phyloP scores from a whole-genome alignment of 192 early-diverging fungal genomes.

The Cladochytrium replicatum region DNA sequence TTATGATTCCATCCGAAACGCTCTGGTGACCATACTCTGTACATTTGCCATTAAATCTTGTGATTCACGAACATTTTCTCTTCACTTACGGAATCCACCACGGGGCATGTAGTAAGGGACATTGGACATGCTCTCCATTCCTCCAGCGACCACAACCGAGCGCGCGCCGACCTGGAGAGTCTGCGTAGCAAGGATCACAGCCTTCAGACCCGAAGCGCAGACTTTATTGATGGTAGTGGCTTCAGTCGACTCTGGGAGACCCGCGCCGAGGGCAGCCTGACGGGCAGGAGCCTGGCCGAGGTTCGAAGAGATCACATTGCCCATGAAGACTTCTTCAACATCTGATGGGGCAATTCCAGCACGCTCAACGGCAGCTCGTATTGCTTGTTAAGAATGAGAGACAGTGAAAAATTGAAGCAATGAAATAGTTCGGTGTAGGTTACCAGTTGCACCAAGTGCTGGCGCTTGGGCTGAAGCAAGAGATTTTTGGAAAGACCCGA shows the following conservation, averaged over 20 bases:
- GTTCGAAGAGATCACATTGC: conserved; percentile 84
- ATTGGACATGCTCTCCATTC: conserved; percentile 97
- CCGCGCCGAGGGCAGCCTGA: conserved; percentile 80
- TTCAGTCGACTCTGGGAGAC: conserved; percentile 69
- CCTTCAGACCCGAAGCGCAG: conserved; percentile 97
- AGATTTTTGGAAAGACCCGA: conserved; percentile 82
- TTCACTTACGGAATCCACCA: conserved; percentile 27
- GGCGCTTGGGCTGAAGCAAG: conserved; percentile 73
- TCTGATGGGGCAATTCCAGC: conserved; percentile 47
- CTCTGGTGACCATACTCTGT: conserved; percentile 71
- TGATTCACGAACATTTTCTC: not conserved
- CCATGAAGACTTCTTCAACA: conserved; percentile 92
- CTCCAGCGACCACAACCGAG: conserved; percentile 80
- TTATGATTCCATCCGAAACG: conserved; percentile 76
- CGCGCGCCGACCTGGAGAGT: conserved; percentile 68
- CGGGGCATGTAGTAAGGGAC: conserved; percentile 65
- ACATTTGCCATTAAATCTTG: not conserved
- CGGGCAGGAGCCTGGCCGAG: conserved; percentile 89
- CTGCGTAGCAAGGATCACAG: conserved; percentile 84
- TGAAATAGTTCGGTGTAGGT: not conserved
- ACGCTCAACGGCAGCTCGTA: conserved; percentile 71
- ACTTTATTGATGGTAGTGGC: conserved; percentile 98
- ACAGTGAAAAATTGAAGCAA: not conserved
- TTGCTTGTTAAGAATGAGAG: conserved; percentile 39
- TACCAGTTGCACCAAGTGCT: conserved; percentile 61